phyloP scores from a whole-genome alignment of 768 basidiomycete species.

The Tulasnella sp. region DNA sequence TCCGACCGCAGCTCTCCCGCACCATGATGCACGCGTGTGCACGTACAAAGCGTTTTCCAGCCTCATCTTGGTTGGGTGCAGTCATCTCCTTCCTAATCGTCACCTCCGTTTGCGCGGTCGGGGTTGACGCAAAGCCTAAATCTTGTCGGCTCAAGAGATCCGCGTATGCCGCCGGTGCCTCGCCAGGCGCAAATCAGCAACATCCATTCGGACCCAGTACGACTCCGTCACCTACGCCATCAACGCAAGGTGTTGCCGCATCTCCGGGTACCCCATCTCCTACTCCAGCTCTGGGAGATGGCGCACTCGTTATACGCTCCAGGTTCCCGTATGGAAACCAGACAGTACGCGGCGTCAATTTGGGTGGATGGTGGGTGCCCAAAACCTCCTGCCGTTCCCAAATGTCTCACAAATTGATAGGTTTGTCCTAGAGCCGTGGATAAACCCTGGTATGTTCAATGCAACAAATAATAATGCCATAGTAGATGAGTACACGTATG shows the following conservation, averaged over 20 bases:
- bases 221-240: neutral
- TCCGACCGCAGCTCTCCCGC: no score
- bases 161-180: neutral
- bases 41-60: no score
- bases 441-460: constrained; percentile 17
- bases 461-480: constrained; percentile 20
- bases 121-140: neutral
- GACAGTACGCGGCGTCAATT: constrained; percentile 18
- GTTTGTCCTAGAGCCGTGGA: constrained; percentile 16
- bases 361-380: constrained; percentile 18
- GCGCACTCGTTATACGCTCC: constrained; percentile 4
- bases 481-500: constrained; percentile 16
- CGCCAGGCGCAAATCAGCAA: neutral
- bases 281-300: neutral
- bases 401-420: neutral
- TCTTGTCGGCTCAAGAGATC: neutral
- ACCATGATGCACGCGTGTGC: no score
- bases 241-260: neutral
- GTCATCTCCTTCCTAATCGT: no score
- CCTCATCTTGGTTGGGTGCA: no score
- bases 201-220: neutral
- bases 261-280: neutral
- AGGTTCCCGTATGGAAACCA: constrained; percentile 17
- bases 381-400: no score
- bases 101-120: no score